These are phyloP conservation scores for Eucalyptus pumila DNA, from an alignment of 345 rosid genomes.

Conservation along the genomic window DNA sequence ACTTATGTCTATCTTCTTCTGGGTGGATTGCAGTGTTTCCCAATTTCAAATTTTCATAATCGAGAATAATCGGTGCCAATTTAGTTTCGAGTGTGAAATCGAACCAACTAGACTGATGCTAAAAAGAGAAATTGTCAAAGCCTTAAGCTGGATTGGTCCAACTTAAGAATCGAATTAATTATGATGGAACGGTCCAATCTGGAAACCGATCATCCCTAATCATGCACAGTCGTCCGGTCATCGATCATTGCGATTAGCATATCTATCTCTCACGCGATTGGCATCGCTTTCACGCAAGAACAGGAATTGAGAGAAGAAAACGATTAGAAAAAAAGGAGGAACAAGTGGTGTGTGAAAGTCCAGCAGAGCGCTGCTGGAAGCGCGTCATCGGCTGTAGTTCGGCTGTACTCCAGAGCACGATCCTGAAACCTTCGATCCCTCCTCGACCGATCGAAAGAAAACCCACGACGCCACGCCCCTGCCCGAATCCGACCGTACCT, in stretches of 20 bases:
- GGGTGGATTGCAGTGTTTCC: accelerated
- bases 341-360: neutral
- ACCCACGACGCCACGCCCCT: neutral
- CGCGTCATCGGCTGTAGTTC: neutral
- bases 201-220: neutral
- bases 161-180: neutral
- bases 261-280: neutral
- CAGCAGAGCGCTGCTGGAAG: neutral
- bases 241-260: neutral
- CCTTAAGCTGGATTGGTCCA: accelerated
- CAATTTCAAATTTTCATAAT: neutral
- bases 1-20: accelerated
- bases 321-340: no score
- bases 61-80: accelerated
- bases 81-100: accelerated
- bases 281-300: neutral
- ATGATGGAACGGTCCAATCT: accelerated
- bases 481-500: neutral
- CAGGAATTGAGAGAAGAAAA: neutral
- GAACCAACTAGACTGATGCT: accelerated
- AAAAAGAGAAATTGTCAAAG: neutral
- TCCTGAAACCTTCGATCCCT: no score
- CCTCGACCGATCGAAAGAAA: neutral
- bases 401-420: neutral
- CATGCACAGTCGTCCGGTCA: neutral